Evolutionary conservation across 2,329 filamentous ascomycete genomes (phyloP).

Genomic region (Colletotrichum sidae): DNA sequence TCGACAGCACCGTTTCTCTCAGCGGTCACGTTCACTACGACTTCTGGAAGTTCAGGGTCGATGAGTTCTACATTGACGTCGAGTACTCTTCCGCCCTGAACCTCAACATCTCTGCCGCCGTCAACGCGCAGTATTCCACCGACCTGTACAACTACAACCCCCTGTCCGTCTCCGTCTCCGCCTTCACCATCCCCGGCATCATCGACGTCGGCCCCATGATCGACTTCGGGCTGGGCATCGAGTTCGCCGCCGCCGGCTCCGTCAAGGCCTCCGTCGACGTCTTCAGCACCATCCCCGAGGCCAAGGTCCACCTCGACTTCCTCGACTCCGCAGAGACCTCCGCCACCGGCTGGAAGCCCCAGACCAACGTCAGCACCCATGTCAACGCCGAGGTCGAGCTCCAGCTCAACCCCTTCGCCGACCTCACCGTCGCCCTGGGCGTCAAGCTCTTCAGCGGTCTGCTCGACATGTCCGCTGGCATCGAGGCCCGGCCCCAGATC

Average conservation of each 20-base stretch:
- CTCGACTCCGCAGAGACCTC: constrained; percentile 44
- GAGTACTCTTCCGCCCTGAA: constrained; percentile 48
- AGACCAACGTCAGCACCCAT: constrained; percentile 47
- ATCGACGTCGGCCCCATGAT: constrained; percentile 52
- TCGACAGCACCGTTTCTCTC: constrained; percentile 51
- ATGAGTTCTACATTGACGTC: constrained; percentile 55
- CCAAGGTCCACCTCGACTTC: constrained; percentile 53
- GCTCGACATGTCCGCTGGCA: constrained; percentile 50
- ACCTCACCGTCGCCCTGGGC: constrained; percentile 52
- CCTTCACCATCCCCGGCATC: constrained; percentile 53
- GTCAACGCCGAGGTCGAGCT: constrained; percentile 47
- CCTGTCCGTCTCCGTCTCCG: constrained; percentile 48
- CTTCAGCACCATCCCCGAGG: constrained; percentile 46
- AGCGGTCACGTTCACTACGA: constrained; percentile 55
- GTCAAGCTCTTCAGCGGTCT: constrained; percentile 51
- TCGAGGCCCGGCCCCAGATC: constrained; percentile 50
- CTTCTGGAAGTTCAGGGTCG: constrained; percentile 46
- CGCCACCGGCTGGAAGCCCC: constrained; percentile 50
- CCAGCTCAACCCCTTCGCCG: constrained; percentile 46
- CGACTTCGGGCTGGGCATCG: constrained; percentile 50
- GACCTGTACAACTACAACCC: constrained; percentile 51
- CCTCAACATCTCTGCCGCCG: constrained; percentile 48
- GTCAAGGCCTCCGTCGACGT: constrained; percentile 47
- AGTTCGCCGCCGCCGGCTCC: constrained; percentile 48
- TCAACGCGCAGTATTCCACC: constrained; percentile 47